phyloP scores from a whole-genome alignment of 306 rosid genomes.

The Cicer judaicum region DNA sequence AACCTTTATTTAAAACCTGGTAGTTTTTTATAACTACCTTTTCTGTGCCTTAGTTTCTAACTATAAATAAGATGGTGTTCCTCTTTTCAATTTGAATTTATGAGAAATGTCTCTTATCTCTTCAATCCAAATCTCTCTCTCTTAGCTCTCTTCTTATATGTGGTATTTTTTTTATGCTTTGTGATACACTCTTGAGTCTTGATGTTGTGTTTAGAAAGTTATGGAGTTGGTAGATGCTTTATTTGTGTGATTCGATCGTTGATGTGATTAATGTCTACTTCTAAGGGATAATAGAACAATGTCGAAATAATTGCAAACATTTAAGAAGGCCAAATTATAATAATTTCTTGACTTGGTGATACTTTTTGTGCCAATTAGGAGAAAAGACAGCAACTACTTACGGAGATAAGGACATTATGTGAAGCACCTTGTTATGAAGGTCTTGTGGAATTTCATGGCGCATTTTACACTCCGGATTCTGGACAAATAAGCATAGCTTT shows the following conservation, averaged over 20 bases:
- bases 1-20: neutral
- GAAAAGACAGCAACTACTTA: conserved; percentile 94
- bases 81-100: neutral
- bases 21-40: neutral
- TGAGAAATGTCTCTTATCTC: conserved; percentile 1
- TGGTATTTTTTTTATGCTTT: conserved; percentile 26
- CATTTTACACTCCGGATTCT: conserved; percentile 95
- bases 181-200: conserved; percentile 13
- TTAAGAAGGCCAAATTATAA: neutral
- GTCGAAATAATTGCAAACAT: neutral
- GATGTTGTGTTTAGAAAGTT: conserved; percentile 16
- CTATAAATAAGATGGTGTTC: neutral
- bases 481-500: conserved; percentile 97
- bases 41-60: neutral
- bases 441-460: conserved; percentile 96
- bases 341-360: conserved; percentile 6
- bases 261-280: neutral
- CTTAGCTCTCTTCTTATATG: conserved; percentile 2
- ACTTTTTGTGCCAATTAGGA: conserved; percentile 61
- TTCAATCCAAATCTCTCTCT: neutral
- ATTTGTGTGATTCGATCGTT: conserved; percentile 13
- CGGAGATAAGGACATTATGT: conserved; percentile 92
- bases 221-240: conserved; percentile 24
- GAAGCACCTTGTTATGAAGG: conserved; percentile 96
- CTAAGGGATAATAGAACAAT: conserved; percentile 30